phyloP scores from a whole-genome alignment of 2,329 filamentous ascomycete species.

The Lecanoromycetidae sp. region DNA sequence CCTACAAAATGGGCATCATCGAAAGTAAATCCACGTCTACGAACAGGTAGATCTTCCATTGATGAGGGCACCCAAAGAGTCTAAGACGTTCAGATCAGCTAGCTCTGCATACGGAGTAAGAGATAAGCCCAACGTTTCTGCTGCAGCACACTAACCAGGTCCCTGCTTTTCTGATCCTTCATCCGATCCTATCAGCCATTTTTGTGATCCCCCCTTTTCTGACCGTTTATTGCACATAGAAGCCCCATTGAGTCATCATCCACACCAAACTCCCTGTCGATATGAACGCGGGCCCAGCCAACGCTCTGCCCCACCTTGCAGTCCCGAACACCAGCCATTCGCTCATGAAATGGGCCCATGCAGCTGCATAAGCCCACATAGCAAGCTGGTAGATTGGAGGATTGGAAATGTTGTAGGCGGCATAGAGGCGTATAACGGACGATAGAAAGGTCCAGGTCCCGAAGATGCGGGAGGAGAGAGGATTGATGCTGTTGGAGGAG shows the following conservation, averaged over 20 bases:
- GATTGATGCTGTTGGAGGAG: conserved; percentile 33
- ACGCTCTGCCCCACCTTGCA: conserved; percentile 50
- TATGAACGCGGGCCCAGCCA: conserved; percentile 48
- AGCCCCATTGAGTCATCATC: conserved; percentile 56
- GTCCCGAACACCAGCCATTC: conserved; percentile 75
- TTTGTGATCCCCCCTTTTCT: no score
- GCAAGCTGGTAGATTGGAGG: conserved; percentile 66
- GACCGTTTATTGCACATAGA: conserved; percentile 45
- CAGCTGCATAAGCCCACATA: conserved; percentile 69
- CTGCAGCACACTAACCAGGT: no score
- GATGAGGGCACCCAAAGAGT: no score
- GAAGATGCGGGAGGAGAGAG: conserved; percentile 56
- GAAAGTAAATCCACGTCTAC: no score
- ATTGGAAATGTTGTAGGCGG: conserved; percentile 67
- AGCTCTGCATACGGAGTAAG: no score
- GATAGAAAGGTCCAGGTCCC: conserved; percentile 79
- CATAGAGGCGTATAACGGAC: conserved; percentile 65
- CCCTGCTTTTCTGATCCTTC: no score
- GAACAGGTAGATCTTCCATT: no score
- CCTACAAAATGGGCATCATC: no score
- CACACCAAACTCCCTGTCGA: conserved; percentile 44
- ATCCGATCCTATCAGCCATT: no score
- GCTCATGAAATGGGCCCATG: conserved; percentile 62
- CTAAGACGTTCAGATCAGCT: no score
- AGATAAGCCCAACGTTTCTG: no score